Percentiles rank a stretch among this genome's conserved stretches.
Evolutionary conservation across 208 protist genomes (phyloP).

Genomic region (Zelonia costaricensis): DNA sequence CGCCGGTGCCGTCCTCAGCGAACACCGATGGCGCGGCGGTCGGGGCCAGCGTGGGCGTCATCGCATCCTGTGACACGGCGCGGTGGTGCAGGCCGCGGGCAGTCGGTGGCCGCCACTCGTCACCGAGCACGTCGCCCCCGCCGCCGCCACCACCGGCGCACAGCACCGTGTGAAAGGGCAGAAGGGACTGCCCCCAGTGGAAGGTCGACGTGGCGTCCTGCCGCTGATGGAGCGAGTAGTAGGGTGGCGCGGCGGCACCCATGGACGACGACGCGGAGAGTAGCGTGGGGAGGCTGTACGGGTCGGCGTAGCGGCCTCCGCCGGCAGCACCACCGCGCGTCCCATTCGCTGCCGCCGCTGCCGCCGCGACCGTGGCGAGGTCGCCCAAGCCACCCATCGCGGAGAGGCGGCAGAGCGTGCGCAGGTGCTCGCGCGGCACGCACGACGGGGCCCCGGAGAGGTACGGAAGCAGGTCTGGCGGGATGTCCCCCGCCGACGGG

Average conservation of each 20-base stretch:
- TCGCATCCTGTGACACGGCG: too few relatives aligned
- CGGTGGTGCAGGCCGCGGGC: too few relatives aligned
- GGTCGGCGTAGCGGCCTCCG: too few relatives aligned
- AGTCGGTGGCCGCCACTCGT: too few relatives aligned
- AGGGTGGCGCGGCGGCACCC: not conserved
- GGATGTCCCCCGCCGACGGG: not conserved
- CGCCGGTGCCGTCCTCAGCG: constrained; percentile 3
- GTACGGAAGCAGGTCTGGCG: constrained; percentile 1
- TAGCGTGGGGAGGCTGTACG: not conserved
- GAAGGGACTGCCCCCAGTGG: constrained; percentile 16
- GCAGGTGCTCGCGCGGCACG: constrained; percentile 27
- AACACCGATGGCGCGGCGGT: too few relatives aligned
- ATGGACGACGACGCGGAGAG: not conserved
- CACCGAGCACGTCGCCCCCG: too few relatives aligned
- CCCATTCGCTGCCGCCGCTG: not conserved
- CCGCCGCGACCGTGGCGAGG: not conserved
- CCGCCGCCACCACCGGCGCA: not conserved
- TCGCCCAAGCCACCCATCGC: not conserved
- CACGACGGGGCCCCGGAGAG: constrained; percentile 16
- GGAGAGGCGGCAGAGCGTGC: constrained; percentile 22
- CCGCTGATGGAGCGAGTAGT: not conserved
- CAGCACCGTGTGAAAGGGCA: constrained; percentile 23
- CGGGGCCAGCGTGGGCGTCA: too few relatives aligned
- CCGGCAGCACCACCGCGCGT: too few relatives aligned
- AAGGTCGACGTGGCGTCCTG: constrained; percentile 2